Evolutionary conservation across 345 rosid genomes (phyloP).

Genomic region (Geranium rotundifolium): DNA sequence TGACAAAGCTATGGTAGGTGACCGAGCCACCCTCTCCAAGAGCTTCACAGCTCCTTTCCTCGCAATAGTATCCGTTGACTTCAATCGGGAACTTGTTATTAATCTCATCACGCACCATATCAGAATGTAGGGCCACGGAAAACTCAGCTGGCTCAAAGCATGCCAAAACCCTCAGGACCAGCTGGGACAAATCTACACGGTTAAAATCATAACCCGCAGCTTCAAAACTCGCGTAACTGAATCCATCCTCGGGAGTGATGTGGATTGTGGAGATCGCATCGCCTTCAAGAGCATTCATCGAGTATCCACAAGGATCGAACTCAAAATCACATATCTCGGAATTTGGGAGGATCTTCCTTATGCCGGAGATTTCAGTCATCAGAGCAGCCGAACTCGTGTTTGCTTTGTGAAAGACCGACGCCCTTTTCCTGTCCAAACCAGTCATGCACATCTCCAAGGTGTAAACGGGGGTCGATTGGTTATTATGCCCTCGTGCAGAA

Average conservation of each 20-base stretch:
- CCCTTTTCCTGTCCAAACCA: conserved; percentile 60
- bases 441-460: conserved; percentile 98
- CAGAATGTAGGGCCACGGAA: conserved; percentile 59
- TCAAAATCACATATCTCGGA: conserved; percentile 87
- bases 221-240: conserved; percentile 95
- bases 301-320: conserved; percentile 97
- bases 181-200: conserved; percentile 21
- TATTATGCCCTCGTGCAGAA: conserved; percentile 18
- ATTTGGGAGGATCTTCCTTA: conserved; percentile 68
- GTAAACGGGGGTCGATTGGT: conserved; percentile 19
- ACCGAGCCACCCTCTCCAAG: conserved; percentile 36
- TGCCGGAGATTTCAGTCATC: conserved; percentile 76
- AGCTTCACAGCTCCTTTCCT: conserved; percentile 22
- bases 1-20: conserved; percentile 32
- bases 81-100: conserved; percentile 24
- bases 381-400: conserved; percentile 30
- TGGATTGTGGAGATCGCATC: conserved; percentile 79
- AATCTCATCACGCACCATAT: conserved; percentile 14
- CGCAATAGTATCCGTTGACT: conserved; percentile 36
- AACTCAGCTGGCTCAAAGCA: conserved; percentile 72
- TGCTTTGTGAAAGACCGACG: conserved; percentile 60
- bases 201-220: conserved; percentile 62
- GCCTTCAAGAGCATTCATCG: conserved; percentile 82
- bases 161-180: conserved; percentile 61
- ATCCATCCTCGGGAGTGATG: conserved; percentile 87